Percentiles rank a stretch among this genome's conserved stretches.
These are phyloP conservation scores for Aegilops longissima DNA, from an alignment of 176 grass and related monocot species.

Conservation along the genomic window DNA sequence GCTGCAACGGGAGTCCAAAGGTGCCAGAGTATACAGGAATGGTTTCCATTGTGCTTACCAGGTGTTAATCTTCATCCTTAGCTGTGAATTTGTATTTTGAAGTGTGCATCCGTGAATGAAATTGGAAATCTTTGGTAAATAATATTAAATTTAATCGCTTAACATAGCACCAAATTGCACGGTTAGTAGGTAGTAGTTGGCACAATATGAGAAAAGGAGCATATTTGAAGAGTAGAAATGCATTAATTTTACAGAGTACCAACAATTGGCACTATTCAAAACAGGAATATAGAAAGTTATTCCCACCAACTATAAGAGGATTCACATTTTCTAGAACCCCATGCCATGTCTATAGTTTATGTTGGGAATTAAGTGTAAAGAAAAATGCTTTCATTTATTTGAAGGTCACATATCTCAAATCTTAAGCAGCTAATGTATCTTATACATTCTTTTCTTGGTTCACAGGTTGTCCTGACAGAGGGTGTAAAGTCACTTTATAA, in stretches of 20 bases:
- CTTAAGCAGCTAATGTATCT: constrained; percentile 17
- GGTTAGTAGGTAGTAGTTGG: background rate
- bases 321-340: background rate
- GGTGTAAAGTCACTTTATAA: constrained; percentile 83
- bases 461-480: constrained; percentile 72
- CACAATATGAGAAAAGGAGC: constrained; percentile 1
- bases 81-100: constrained; percentile 8
- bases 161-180: background rate
- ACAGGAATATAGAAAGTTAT: background rate
- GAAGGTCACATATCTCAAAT: background rate
- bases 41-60: constrained; percentile 93
- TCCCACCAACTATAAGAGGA: background rate
- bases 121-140: constrained; percentile 10
- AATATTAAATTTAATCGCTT: background rate
- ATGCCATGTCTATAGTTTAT: background rate
- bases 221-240: constrained; percentile 15
- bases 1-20: constrained; percentile 67
- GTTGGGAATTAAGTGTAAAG: background rate
- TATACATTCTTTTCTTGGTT: constrained; percentile 23
- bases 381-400: background rate
- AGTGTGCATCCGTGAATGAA: background rate
- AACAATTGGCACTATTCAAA: background rate
- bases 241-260: background rate
- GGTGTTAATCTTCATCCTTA: constrained; percentile 37
- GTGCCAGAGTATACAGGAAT: constrained; percentile 64